Evolutionary conservation across 768 basidiomycete species (phyloP), one percentile per base, ranked within the genome.

Genomic region (Leccinum subgranulosum): DNA sequence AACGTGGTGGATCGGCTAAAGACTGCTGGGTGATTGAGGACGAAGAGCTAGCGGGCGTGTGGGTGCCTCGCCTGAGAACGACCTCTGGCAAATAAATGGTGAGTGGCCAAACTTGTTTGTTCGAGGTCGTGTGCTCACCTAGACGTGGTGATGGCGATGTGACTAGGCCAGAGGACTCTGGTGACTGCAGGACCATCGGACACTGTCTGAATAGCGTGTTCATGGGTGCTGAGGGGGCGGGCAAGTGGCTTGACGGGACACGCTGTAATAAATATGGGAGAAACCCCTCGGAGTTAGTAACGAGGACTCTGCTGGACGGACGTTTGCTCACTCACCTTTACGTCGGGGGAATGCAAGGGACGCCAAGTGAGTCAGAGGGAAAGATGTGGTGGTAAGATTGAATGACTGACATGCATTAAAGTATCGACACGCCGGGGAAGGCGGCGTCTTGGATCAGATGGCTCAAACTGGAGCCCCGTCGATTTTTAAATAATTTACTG

Each of bases 121-220:
- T 3, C 27, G n/a, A 49, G 43, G 19, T 7, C 12, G 15, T 3
- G 33, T 21, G 7, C 64, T 55, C 27, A 67, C 66, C 61, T 60
- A 36, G 21, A 7, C 8, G 54, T 14, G 39, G 8, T n/a, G 19
- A 43, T 19, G 10, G 41, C 6, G 41, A 19, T n/a, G 41, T 2
- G 9, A 43, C 10, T 19, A 43, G 41, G 9, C 41, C 41, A 43
- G 41, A 43, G 10, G 19, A 43, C 49, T 4, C 28, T 6, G 49
- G 27, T 12, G 53, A 55, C 19, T n/a, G 23, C 14, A 53, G 45
- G 23, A 50, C 36, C 3, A 36, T 47, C 15, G 63, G 28, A 17
- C 23, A 52, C 10, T 34, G 43, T 25, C 36, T 50, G 21, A 47
- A 4, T 17, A 60, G 33, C 4, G 55, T 57, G 15, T 48, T 53